Evolutionary conservation across 2,329 filamentous ascomycete species (phyloP).

Genomic region (Sarocladium kiliense): DNA sequence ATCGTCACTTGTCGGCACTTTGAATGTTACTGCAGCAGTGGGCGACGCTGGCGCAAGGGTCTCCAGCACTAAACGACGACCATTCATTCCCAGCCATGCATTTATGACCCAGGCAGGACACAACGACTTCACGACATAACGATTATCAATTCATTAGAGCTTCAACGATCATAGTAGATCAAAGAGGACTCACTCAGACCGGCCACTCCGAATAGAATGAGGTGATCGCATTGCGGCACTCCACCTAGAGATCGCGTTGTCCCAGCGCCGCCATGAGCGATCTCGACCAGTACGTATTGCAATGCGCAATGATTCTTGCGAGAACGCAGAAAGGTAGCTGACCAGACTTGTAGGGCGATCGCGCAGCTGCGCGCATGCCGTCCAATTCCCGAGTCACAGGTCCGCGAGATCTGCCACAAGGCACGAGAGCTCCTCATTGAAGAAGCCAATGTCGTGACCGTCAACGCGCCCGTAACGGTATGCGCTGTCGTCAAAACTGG

Average conservation of each 20-base stretch:
- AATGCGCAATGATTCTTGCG: background rate
- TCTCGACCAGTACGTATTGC: constrained; percentile 70
- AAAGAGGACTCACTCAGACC: too few species aligned
- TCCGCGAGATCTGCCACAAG: constrained; percentile 95
- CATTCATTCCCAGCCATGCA: constrained; percentile 5
- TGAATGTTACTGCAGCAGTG: background rate
- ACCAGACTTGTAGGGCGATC: constrained; percentile 63
- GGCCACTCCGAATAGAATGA: background rate
- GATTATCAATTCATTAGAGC: background rate
- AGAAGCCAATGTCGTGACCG: constrained; percentile 94
- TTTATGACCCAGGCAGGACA: background rate
- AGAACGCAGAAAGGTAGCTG: constrained; percentile 13
- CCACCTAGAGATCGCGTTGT: constrained; percentile 12
- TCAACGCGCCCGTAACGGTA: constrained; percentile 91
- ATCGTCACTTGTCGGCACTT: background rate
- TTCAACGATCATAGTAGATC: too few species aligned
- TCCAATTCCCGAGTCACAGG: constrained; percentile 91
- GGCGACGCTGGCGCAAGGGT: background rate
- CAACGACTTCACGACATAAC: background rate
- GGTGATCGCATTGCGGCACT: background rate
- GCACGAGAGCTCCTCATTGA: constrained; percentile 93
- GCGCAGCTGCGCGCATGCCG: constrained; percentile 92
- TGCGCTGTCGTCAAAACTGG: constrained; percentile 19
- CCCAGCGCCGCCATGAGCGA: constrained; percentile 66
- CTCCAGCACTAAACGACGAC: background rate